Evolutionary conservation across 2,329 filamentous ascomycete species (phyloP).

Genomic region (Venturia aucupariae): DNA sequence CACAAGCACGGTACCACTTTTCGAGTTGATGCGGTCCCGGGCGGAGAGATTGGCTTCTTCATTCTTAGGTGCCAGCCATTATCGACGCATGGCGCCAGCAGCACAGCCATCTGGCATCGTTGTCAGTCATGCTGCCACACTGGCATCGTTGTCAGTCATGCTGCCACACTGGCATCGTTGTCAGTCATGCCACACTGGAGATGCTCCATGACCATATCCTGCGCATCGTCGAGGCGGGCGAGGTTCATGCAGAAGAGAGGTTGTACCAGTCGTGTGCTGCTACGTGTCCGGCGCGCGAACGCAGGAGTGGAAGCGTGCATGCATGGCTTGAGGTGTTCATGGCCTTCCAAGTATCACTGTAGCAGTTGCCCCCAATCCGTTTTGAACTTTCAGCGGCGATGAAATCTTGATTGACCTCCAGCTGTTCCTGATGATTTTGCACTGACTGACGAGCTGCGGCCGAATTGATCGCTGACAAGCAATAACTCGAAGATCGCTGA

Average conservation of each 20-base stretch:
- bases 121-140: too few relatives aligned
- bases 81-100: background rate
- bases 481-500: constrained; percentile 6
- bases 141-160: constrained; percentile 2
- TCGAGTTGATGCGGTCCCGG: too few relatives aligned
- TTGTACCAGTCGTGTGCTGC: constrained; percentile 8
- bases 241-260: constrained; percentile 5
- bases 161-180: constrained; percentile 2
- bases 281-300: constrained; percentile 3
- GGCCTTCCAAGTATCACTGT: background rate
- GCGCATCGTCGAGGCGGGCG: background rate
- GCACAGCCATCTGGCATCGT: constrained; percentile 1
- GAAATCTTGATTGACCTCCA: too few relatives aligned
- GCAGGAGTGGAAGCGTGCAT: constrained; percentile 10
- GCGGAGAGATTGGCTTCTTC: background rate
- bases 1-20: background rate
- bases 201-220: background rate
- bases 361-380: background rate
- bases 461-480: constrained; percentile 6
- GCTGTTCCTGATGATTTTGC: background rate
- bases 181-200: background rate
- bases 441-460: background rate
- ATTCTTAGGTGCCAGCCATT: background rate
- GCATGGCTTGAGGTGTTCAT: background rate
- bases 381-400: background rate